Evolutionary conservation across 225 moss, liverwort and hornwort species (phyloP), one percentile per base, ranked within the genome.

Genomic region (Polytrichum commune): DNA sequence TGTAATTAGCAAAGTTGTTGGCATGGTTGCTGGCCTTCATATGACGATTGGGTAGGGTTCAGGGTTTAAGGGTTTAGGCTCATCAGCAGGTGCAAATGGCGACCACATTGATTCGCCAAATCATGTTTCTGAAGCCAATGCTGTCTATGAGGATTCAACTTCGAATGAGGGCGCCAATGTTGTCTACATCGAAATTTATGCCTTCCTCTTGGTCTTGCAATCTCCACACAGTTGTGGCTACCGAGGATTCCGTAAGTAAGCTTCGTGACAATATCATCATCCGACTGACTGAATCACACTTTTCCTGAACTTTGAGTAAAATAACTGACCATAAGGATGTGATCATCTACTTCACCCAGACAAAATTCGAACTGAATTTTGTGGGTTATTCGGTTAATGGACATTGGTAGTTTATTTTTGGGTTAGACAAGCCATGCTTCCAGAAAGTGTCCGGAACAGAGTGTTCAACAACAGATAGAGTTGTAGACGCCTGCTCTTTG

Each of bases 211-310:
- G 69, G 67, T 61, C 22, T 7, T 81, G 82, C 65, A 77, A 75
- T 71, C 82, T 84, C 4, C 90, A 93, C 67, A 88, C 82, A 18
- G 90, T 89, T 27, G 86, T 90, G 64, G 86, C 92, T 28, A 69
- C 90, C 6, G 92, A 93, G 78, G 86, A 93, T 38, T 75, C 79
- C 20, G 84, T 84, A 74, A 75, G 84, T 28, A 60, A 29, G 30
- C 54, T 62, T 27, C 25, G 32, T 35, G 19, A 27, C 32, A 38
- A 27, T 22, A 60, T 7, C 62, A 10, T 28, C 6, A 33, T 8
- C 29, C 60, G 62, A 19, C 19, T 29, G 6, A 29, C 19, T 54
- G 69, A 19, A 22, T 19, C 16, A 24, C 55, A 29, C 24, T 70
- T 24, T 19, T n/a, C 54, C n/a, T 46, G 46, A 46, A 16, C 46